These are phyloP conservation scores for Pseudozyma pruni DNA, from an alignment of 1,284 basidiomycete species.

Conservation along the genomic window DNA sequence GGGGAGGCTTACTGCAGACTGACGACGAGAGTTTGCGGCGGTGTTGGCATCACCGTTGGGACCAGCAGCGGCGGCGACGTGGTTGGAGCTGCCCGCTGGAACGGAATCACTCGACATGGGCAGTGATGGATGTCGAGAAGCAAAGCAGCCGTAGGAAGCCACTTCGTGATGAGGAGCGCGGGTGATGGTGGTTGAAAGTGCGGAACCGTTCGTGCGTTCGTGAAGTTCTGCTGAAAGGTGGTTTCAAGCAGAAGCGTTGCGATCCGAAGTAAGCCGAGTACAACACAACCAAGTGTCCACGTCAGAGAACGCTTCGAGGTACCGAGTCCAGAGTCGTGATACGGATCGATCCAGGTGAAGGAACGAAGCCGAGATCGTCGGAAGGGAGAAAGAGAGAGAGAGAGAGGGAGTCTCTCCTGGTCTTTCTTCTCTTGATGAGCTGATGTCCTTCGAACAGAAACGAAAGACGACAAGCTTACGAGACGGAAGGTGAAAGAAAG, in stretches of 20 bases:
- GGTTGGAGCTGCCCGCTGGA: slow-evolving; percentile 38
- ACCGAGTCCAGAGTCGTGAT: slow-evolving; percentile 2
- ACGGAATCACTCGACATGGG: slow-evolving; percentile 54
- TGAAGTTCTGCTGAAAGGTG: slow-evolving; percentile 6
- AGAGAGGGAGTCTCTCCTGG: slow-evolving; percentile 16
- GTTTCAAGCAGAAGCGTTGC: slow-evolving; percentile 2
- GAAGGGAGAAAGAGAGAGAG: slow-evolving; percentile 6
- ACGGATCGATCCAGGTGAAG: slow-evolving; percentile 21
- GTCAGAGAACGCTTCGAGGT: slow-evolving; percentile 10
- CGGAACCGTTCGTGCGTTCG: too few species aligned
- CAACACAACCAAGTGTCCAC: slow-evolving; percentile 10
- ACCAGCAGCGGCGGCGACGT: slow-evolving; percentile 45
- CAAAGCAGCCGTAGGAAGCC: slow-evolving; percentile 33
- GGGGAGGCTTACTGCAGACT: slow-evolving; percentile 62
- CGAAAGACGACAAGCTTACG: slow-evolving; percentile 24
- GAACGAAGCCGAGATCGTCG: slow-evolving; percentile 20
- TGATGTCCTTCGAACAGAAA: slow-evolving; percentile 19
- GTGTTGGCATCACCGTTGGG: slow-evolving; percentile 44
- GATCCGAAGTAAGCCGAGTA: neutral
- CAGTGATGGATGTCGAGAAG: slow-evolving; percentile 33
- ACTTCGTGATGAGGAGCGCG: slow-evolving; percentile 20
- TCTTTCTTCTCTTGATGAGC: slow-evolving; percentile 20
- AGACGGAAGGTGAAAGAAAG: slow-evolving; percentile 15
- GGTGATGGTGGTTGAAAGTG: slow-evolving; percentile 1
- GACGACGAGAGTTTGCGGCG: slow-evolving; percentile 34